Evolutionary conservation across 306 rosid genomes (phyloP).

Genomic region (Castanea mollissima): DNA sequence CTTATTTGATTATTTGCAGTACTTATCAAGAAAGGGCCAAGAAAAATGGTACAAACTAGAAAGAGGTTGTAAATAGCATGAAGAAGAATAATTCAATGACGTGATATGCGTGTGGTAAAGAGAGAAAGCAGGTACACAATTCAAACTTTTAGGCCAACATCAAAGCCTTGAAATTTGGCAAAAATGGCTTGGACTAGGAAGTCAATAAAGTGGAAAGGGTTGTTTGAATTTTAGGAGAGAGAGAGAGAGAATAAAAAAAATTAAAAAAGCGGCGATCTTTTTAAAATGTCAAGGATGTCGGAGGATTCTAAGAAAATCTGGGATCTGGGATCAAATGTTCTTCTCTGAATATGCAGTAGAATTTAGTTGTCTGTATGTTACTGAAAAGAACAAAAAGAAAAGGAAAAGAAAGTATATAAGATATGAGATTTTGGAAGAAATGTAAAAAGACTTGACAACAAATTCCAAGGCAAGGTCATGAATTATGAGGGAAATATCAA

Average conservation of each 20-base stretch:
- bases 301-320: conserved; percentile 21
- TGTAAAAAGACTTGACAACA: not conserved
- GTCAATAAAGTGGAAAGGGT: conserved; percentile 31
- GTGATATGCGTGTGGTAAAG: not conserved
- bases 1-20: not conserved
- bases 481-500: not conserved
- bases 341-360: conserved; percentile 36
- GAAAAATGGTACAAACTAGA: not conserved
- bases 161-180: conserved; percentile 24
- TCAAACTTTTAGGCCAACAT: conserved; percentile 18
- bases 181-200: conserved; percentile 19
- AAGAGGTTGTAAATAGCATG: not conserved
- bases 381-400: conserved; percentile 33
- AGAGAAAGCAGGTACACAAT: not conserved
- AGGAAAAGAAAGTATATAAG: conserved; percentile 5
- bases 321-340: conserved; percentile 26
- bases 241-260: conserved; percentile 10
- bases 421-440: not conserved
- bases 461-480: not conserved
- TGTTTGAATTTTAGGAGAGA: conserved; percentile 4
- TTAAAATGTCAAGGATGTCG: conserved; percentile 31
- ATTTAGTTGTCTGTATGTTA: conserved; percentile 28
- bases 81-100: conserved; percentile 6
- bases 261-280: conserved; percentile 14
- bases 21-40: not conserved